phyloP scores from a whole-genome alignment of 257 asterid genomes.

The Leptodermis oblonga region DNA sequence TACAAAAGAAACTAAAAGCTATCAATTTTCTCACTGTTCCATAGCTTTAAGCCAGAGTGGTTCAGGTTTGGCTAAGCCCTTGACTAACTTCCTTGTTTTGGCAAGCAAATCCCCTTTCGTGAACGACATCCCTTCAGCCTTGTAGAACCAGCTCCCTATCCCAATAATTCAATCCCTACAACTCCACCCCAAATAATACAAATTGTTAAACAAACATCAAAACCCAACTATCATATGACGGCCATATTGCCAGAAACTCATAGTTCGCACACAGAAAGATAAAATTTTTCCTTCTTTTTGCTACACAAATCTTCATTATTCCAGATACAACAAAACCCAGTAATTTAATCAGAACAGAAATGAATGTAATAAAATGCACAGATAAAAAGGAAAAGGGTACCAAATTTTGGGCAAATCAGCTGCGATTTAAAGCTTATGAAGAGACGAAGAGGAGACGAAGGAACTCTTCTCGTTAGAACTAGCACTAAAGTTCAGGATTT shows the following conservation, averaged over 20 bases:
- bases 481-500: background rate
- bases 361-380: background rate
- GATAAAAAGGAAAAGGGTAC: background rate
- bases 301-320: background rate
- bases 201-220: background rate
- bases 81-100: conserved; percentile 77
- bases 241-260: conserved; percentile 5
- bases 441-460: background rate
- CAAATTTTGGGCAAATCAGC: background rate
- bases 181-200: background rate
- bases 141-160: background rate
- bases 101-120: conserved; percentile 77
- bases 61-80: conserved; percentile 78
- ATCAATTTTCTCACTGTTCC: conserved; percentile 56
- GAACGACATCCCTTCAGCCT: conserved; percentile 50
- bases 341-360: background rate
- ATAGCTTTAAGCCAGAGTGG: conserved; percentile 97
- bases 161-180: background rate
- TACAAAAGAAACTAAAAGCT: background rate
- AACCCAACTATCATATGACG: background rate
- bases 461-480: background rate
- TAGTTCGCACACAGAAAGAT: background rate
- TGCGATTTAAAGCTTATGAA: background rate
- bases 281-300: background rate
- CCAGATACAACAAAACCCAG: background rate